Percentiles rank a stretch among this genome's conserved stretches.
Conservation (phyloP, 768 basidiomycete species). For the Xerocomellus chrysenteron region DNA sequence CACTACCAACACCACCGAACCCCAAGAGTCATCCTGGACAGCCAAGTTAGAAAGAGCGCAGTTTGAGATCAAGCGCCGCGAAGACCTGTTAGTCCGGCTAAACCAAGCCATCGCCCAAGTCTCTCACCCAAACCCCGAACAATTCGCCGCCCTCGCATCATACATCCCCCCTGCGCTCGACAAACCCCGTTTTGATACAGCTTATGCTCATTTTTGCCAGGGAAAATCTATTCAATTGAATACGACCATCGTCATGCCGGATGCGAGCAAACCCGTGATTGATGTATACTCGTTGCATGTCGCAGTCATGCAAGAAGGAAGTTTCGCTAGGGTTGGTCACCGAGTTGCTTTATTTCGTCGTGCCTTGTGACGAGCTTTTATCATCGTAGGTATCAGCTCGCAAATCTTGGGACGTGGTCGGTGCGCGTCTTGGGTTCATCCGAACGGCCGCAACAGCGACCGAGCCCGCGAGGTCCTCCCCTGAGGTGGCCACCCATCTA, state of each 20-base stretch:
- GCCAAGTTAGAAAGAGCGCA: constrained; percentile 24
- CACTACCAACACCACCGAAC: background rate
- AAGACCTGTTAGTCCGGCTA: constrained; percentile 26
- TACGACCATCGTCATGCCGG: constrained; percentile 31
- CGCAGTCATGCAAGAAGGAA: constrained; percentile 35
- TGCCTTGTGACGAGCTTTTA: background rate
- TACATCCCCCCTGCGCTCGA: constrained; percentile 31
- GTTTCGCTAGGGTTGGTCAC: constrained; percentile 25
- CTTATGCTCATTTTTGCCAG: constrained; percentile 30
- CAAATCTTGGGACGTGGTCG: constrained; percentile 29
- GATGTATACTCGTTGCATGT: constrained; percentile 32
- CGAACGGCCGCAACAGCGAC: constrained; percentile 22
- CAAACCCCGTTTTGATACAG: constrained; percentile 27
- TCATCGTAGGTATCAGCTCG: constrained; percentile 22
- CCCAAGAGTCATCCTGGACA: constrained; percentile 21
- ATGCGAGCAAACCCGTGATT: constrained; percentile 23
- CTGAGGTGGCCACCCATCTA: constrained; percentile 26
- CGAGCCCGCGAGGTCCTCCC: constrained; percentile 24
- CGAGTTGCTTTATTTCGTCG: constrained; percentile 1
- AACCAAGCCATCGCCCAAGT: constrained; percentile 29
- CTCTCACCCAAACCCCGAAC: constrained; percentile 21
- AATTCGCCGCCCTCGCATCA: constrained; percentile 26
- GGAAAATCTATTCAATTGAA: constrained; percentile 26
- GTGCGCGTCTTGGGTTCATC: constrained; percentile 27
- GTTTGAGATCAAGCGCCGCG: constrained; percentile 32